Base-by-base conservation (phyloP, 805 yeast genomes). In the Yarrowia sp. region DNA sequence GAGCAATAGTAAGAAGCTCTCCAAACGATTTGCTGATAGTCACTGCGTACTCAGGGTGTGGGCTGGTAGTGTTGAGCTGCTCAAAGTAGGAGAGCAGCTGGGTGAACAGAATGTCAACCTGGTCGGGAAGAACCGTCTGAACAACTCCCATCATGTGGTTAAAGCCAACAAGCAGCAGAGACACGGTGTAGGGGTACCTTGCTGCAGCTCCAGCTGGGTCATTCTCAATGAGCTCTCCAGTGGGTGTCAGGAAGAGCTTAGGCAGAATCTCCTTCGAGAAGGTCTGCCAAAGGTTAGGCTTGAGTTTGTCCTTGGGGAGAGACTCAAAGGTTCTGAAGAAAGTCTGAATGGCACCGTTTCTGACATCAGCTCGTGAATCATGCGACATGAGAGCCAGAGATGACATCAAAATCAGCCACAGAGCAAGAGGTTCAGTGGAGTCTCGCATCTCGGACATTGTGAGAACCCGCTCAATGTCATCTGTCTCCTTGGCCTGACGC, bases 301-400 rank as follows among this genome's bases (percentile, higher is more conserved):
- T 42, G 19, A 43, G 49, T 19, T 58, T 58, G 17, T 58, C 40
- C 40, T 58, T 58, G 8, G 64, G 50, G 1, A 58, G 44, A 9
- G 64, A 85, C 65, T 90, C 91, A 69, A 90, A 81, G 36, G 94
- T 87, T 71, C 93, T 85, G 77, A 92, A 91, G 71, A 93, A 87
- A 0, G 97, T 94, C 74, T 92, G 96, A 15, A 92, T 84, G 0
- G 97, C 87, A 1, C 97, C 97, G 73, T 92, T 92, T 70, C 96
- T 83, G 0, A 94, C 97, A 72, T 92, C 96, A 0, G 87, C 83
- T 67, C 97, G 82, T 2, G 81, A 73, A 71, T 90, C 96, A 34
- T 79, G 75, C 0, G 93, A 84, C 30, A 92, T 83, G 24, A 82
- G 81, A 0, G 92, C 87, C 43, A 94, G 77, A 39, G 85, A 83